phyloP scores from a whole-genome alignment of 495 filamentous ascomycete genomes.

The Chlorociboria aeruginascens region DNA sequence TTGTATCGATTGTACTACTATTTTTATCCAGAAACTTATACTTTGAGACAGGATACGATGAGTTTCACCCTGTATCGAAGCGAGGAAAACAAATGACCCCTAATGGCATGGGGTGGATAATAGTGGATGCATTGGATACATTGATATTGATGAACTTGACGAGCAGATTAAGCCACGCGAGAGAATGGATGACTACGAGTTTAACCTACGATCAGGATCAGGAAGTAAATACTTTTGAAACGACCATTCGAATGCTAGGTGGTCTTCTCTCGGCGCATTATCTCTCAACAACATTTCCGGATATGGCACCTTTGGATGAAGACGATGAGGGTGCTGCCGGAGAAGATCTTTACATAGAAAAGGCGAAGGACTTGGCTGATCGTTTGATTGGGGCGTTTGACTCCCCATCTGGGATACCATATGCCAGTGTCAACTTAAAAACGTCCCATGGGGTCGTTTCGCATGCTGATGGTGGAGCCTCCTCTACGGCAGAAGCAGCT shows the following conservation, averaged over 20 bases:
- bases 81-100: slow-evolving; percentile 71
- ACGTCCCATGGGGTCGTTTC: slow-evolving; percentile 61
- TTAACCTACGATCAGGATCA: slow-evolving; percentile 83
- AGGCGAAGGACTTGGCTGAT: slow-evolving; percentile 85
- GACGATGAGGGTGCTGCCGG: slow-evolving; percentile 42
- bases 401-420: slow-evolving; percentile 73
- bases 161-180: slow-evolving; percentile 67
- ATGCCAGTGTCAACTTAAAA: slow-evolving; percentile 79
- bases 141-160: slow-evolving; percentile 98
- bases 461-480: slow-evolving; percentile 78
- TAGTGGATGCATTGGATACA: slow-evolving; percentile 91
- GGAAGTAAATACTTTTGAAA: slow-evolving; percentile 96
- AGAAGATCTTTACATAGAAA: slow-evolving; percentile 91
- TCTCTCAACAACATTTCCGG: slow-evolving; percentile 61
- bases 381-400: slow-evolving; percentile 81
- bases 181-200: slow-evolving; percentile 78
- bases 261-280: slow-evolving; percentile 93
- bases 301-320: slow-evolving; percentile 47
- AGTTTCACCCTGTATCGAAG: slow-evolving; percentile 74
- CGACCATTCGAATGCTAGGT: slow-evolving; percentile 94
- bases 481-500: slow-evolving; percentile 86
- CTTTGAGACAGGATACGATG: slow-evolving; percentile 54
- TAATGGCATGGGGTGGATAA: slow-evolving; percentile 89
- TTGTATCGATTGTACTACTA: neutral
- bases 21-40: neutral